A percentile compares a stretch with the other conserved stretches of the same genome.
These are phyloP conservation scores for Yamadazyma olivae DNA, from an alignment of 805 yeast species.

Conservation along the genomic window DNA sequence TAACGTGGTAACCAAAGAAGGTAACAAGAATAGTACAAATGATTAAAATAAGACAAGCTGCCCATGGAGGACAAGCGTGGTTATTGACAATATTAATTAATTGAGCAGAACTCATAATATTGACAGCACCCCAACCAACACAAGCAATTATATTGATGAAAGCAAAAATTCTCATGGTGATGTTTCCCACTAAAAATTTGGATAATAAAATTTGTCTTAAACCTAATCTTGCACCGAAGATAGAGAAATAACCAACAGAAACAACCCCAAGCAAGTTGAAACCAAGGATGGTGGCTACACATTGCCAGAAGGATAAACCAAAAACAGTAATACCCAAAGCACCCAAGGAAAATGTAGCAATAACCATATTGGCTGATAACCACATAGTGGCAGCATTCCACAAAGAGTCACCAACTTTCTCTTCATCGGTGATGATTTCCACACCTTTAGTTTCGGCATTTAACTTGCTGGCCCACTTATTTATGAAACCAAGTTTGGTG, in stretches of 20 bases:
- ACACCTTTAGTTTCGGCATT: conserved; percentile 64
- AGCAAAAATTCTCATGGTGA: conserved; percentile 73
- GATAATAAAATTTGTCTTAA: conserved; percentile 85
- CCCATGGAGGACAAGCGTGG: conserved; percentile 79
- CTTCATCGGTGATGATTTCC: conserved; percentile 76
- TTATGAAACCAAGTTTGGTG: conserved; percentile 24
- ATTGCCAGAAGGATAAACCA: conserved; percentile 70
- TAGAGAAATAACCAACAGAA: conserved; percentile 80
- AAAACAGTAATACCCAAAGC: conserved; percentile 56
- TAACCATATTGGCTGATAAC: conserved; percentile 85
- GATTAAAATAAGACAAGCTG: conserved; percentile 76
- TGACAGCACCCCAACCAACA: conserved; percentile 95
- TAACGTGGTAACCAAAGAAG: conserved; percentile 79
- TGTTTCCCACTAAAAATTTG: conserved; percentile 73
- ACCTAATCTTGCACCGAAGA: conserved; percentile 81
- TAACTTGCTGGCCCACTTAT: conserved; percentile 30
- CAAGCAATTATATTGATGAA: conserved; percentile 78
- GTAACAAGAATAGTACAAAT: conserved; percentile 68
- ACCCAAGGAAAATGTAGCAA: conserved; percentile 81
- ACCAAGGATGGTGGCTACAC: conserved; percentile 63
- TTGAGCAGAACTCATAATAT: conserved; percentile 87
- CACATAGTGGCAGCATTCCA: conserved; percentile 82
- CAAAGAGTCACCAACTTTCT: conserved; percentile 64
- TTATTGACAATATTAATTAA: conserved; percentile 72
- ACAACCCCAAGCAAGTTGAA: conserved; percentile 70